phyloP scores from a whole-genome alignment of 148 eudicot species.

The Agrostemma githago region DNA sequence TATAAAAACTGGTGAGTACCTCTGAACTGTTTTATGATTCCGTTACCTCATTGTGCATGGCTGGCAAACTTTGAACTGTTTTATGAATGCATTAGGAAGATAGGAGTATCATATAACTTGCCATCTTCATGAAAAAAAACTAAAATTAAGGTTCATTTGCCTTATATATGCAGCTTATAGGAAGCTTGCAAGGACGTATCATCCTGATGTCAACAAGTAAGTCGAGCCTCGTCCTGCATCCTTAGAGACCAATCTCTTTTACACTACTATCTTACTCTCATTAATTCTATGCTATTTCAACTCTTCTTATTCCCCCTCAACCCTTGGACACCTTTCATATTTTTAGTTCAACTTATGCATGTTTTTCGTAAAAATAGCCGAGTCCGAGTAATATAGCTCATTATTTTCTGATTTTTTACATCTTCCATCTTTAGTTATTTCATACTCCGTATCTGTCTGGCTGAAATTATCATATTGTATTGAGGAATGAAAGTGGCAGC shows the following conservation, averaged over 20 bases:
- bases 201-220: constrained; percentile 99
- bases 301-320: too few species aligned
- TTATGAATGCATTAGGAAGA: neutral
- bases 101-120: neutral
- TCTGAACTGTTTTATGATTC: too few species aligned
- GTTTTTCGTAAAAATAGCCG: too few species aligned
- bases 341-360: too few species aligned
- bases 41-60: too few species aligned
- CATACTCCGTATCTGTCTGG: neutral
- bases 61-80: neutral
- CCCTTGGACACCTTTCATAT: too few species aligned
- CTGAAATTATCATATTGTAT: neutral
- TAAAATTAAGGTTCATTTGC: constrained; percentile 10
- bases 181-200: constrained; percentile 94
- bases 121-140: neutral
- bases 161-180: constrained; percentile 70
- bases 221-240: constrained; percentile 21
- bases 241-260: neutral
- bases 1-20: constrained; percentile 71
- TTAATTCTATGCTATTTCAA: neutral
- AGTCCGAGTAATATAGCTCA: too few species aligned
- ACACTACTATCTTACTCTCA: neutral
- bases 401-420: neutral
- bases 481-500: neutral
- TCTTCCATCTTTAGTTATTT: too few species aligned